Base-by-base conservation (phyloP, 768 basidiomycete species). In the Asterophora parasitica region DNA sequence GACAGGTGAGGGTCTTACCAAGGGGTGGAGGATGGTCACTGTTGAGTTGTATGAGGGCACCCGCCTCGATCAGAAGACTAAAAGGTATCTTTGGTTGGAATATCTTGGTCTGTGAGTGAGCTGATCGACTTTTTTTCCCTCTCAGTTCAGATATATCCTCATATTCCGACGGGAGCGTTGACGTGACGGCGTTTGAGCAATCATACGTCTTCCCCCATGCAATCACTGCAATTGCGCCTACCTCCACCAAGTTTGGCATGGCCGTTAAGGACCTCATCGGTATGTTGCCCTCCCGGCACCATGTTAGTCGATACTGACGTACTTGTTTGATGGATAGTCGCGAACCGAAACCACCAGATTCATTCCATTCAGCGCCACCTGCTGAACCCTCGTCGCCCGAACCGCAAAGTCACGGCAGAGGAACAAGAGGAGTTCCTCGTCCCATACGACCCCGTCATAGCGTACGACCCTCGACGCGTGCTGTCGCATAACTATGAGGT, bases 1-100 rank as follows among this genome's bases (percentile, higher is more conserved):
- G 35, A 66, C 59, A 30, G 73, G 73, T 17, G 56, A 63, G 4
- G 76, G 69, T 1, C 64, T 73, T 58, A 66, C 81, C 2, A 88
- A 86, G 58, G 83, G 88, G 0, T 79, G 84, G 60, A 73, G 81
- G 42, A 65, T 95, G 41, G 83, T 92, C 2, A 85, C 79, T 13
- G 87, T 93, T 3, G 95, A 98, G 67, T 68, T 96, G 39, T 96
- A 93, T 63, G 94, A 98, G 62, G 88, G 90, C 0, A 56, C 67
- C 15, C 67, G 67, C 2, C 61, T 76, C 5, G 86, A 90, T 59
- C 79, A 86, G 30, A 87, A 87, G 65, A 83, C 72, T 7, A 68
- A 68, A 50, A 92, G 88, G 91, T 88, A 48, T 4, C n/a, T n/a
- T n/a, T n/a, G 81, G 58, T 23, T 23, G 23, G 23, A 6, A 23